phyloP scores from a whole-genome alignment of 352 stramenopile species.

The Pilasporangium apinafurcum region DNA sequence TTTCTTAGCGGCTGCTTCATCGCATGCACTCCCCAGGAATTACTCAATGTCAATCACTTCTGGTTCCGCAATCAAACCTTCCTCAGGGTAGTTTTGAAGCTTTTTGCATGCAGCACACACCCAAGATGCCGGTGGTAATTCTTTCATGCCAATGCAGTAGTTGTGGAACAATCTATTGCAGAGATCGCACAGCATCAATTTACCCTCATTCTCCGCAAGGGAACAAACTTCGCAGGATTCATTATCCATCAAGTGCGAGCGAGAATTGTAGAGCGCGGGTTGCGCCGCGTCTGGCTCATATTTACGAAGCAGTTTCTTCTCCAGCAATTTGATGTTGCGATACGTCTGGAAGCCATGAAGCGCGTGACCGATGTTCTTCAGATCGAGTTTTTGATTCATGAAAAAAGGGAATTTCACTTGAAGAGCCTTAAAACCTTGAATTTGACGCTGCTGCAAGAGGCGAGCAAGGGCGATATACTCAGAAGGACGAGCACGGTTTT shows the following conservation, averaged over 20 bases:
- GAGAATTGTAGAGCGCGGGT: slow-evolving; percentile 55
- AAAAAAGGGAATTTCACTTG: slow-evolving; percentile 78
- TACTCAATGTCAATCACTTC: slow-evolving; percentile 72
- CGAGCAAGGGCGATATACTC: slow-evolving; percentile 64
- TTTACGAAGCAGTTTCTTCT: slow-evolving; percentile 66
- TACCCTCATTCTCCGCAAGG: slow-evolving; percentile 49
- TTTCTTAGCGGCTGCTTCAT: slow-evolving; percentile 3
- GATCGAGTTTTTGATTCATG: slow-evolving; percentile 67
- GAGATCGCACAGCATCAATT: slow-evolving; percentile 75
- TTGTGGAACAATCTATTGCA: slow-evolving; percentile 83
- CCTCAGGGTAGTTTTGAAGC: slow-evolving; percentile 51
- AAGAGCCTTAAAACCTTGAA: slow-evolving; percentile 77
- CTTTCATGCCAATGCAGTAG: slow-evolving; percentile 73
- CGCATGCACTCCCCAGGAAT: slow-evolving; percentile 6
- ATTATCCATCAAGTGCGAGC: slow-evolving; percentile 69
- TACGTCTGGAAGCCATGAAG: slow-evolving; percentile 78
- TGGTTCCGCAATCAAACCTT: slow-evolving; percentile 43
- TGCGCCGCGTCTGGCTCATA: slow-evolving; percentile 48
- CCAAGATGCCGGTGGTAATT: slow-evolving; percentile 72
- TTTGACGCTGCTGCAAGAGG: slow-evolving; percentile 66
- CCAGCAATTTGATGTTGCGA: slow-evolving; percentile 78
- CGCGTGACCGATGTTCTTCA: slow-evolving; percentile 82
- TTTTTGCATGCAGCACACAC: slow-evolving; percentile 71
- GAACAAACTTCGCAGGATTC: slow-evolving; percentile 66
- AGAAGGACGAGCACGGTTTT: slow-evolving; percentile 55